phyloP scores from a whole-genome alignment of 2,329 filamentous ascomycete genomes.

The Xenoacremonium recifei region DNA sequence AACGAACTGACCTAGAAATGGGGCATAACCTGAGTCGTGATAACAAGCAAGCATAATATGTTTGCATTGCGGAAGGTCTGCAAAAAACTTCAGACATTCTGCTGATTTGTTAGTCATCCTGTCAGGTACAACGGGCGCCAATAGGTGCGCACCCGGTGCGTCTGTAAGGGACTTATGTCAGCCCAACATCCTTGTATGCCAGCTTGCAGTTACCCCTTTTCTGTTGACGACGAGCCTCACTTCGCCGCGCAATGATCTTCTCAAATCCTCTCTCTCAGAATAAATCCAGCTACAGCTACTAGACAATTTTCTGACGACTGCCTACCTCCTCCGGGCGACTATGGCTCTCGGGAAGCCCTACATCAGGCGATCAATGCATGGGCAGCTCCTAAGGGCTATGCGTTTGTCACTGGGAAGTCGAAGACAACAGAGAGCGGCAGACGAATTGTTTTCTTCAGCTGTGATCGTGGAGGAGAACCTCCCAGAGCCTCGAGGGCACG shows the following conservation, averaged over 20 bases:
- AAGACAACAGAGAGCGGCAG: slow-evolving; percentile 8
- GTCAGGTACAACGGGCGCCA: no score
- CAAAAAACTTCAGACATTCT: not conserved
- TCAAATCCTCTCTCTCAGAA: not conserved
- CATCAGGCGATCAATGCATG: slow-evolving; percentile 8
- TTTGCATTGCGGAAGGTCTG: not conserved
- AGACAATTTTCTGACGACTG: slow-evolving; percentile 8
- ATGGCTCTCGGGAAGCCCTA: slow-evolving; percentile 7
- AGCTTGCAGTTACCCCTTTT: no score
- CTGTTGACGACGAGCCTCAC: no score
- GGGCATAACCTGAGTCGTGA: not conserved
- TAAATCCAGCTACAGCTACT: not conserved
- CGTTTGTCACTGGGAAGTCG: slow-evolving; percentile 14
- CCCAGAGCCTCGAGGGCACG: slow-evolving; percentile 13
- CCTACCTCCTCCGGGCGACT: slow-evolving; percentile 7
- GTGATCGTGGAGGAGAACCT: slow-evolving; percentile 7
- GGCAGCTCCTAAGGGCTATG: slow-evolving; percentile 12
- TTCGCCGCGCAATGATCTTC: not conserved
- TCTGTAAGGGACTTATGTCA: no score
- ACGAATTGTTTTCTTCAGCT: slow-evolving; percentile 8
- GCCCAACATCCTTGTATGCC: no score
- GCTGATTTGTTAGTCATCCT: no score
- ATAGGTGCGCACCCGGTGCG: no score
- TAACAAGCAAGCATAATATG: not conserved
- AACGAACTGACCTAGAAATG: not conserved